Base-by-base conservation (phyloP, 768 basidiomycete species). In the Mycena vitilis region DNA sequence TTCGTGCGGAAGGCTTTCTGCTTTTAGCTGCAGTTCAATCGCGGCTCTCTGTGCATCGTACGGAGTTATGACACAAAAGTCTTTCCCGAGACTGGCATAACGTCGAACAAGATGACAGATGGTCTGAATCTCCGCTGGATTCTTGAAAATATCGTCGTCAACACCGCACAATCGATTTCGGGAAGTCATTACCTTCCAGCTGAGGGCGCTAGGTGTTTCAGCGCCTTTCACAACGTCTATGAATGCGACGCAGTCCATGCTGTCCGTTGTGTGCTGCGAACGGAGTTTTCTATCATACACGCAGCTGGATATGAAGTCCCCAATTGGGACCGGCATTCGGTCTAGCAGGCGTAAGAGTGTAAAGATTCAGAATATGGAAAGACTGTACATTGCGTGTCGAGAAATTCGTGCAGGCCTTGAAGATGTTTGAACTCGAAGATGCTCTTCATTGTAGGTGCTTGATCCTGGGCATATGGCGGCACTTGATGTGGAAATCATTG, bases 41-140 rank as follows among this genome's bases (percentile, higher is more conserved):
- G 63, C 54, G 30, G 82, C 81, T 20, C 87, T 73, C 74, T 88
- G 87, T 0, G 83, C 83, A 66, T 88, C 87, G 64, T 88, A 88
- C 0, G 85, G 86, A 2, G 86, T 87, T 52, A 88, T 86, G 60
- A 88, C 71, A 54, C 83, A 82, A 58, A 85, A 86, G 0, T 84
- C 72, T 34, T 54, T 69, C 23, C 70, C 30, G n/a, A n/a, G 48
- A 30, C 38, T 23, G 30, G 75, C 66, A 66, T 84, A 86, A 18
- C 77, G 73, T 34, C 74, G 77, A 15, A 87, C 81, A 15, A 88
- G 77, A 54, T 84, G 71, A 8, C 83, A 78, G 30, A 87, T 76
- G 0, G 76, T 76, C 16, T 78, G 70, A 13, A 81, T 77, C 71
- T 88, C 87, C 45, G 73, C 74, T 2, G 25, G 25, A 63, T 87